Evolutionary conservation across 306 rosid genomes (phyloP).

Genomic region (Pachyrhizus erosus): DNA sequence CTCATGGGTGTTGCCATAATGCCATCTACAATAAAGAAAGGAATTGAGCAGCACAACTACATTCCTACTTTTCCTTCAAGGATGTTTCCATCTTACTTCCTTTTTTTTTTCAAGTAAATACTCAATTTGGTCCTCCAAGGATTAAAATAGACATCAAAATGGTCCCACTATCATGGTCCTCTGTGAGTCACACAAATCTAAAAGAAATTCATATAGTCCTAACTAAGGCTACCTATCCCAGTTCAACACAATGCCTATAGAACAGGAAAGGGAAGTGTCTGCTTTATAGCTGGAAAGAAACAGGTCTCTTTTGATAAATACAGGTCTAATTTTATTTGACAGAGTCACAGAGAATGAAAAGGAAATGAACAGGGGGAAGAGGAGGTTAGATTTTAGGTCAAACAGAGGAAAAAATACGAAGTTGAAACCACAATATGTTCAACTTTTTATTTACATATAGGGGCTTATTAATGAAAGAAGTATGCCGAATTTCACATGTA

Average conservation of each 20-base stretch:
- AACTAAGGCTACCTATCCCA: neutral
- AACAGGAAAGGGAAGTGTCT: neutral
- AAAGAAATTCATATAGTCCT: slow-evolving; percentile 6
- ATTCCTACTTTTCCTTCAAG: neutral
- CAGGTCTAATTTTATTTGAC: slow-evolving; percentile 22
- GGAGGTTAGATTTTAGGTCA: slow-evolving; percentile 34
- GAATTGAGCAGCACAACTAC: neutral
- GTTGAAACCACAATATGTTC: slow-evolving; percentile 11
- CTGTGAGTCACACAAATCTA: neutral
- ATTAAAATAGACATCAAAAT: slow-evolving; percentile 21
- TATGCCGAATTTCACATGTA: neutral
- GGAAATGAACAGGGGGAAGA: slow-evolving; percentile 23
- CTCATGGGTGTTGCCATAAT: neutral
- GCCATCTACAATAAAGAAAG: neutral
- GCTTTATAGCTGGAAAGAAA: neutral
- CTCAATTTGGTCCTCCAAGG: neutral
- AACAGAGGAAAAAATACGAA: neutral
- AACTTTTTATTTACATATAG: neutral
- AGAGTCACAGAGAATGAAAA: slow-evolving; percentile 9
- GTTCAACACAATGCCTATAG: neutral
- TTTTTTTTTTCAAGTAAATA: neutral
- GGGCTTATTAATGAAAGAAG: slow-evolving; percentile 9
- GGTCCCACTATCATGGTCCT: neutral
- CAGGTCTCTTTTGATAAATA: neutral
- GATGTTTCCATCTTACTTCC: slow-evolving; percentile 12